A percentile compares a stretch with the other conserved stretches of the same genome.
phyloP scores from a whole-genome alignment of 768 basidiomycete species.

The Ramaria sp. region DNA sequence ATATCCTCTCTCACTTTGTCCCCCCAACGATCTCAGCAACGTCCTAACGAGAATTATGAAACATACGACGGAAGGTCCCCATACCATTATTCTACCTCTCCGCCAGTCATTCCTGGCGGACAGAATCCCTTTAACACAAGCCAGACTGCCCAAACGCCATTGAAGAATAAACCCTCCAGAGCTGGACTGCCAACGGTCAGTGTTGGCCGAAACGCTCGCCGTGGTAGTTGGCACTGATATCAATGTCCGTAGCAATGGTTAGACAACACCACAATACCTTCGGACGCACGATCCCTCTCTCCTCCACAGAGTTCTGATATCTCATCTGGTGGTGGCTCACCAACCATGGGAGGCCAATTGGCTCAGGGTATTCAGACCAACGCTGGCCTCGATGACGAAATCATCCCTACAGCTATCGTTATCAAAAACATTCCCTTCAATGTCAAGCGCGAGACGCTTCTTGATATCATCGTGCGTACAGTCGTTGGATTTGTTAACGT shows the following conservation, averaged over 20 bases:
- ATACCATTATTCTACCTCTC: conserved; percentile 65
- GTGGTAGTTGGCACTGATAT: conserved; percentile 8
- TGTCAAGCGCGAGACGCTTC: conserved; percentile 90
- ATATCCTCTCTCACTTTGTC: conserved; percentile 68
- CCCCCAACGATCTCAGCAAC: conserved; percentile 53
- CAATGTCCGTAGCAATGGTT: conserved; percentile 65
- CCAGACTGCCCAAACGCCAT: conserved; percentile 54
- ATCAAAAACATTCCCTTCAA: conserved; percentile 99
- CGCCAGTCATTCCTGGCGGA: conserved; percentile 36
- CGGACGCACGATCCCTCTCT: conserved; percentile 74
- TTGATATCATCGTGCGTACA: conserved; percentile 84
- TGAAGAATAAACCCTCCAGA: conserved; percentile 66
- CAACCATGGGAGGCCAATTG: conserved; percentile 35
- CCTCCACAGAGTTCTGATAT: conserved; percentile 84
- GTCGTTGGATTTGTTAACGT: conserved; percentile 6
- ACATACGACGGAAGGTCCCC: conserved; percentile 44
- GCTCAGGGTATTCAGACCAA: conserved; percentile 19
- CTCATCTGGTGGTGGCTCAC: conserved; percentile 79
- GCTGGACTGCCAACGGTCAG: conserved; percentile 65
- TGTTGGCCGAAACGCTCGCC: conserved; percentile 15
- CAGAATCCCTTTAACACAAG: conserved; percentile 38
- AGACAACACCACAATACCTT: conserved; percentile 38
- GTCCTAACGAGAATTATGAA: conserved; percentile 81
- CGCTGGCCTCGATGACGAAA: conserved; percentile 65
- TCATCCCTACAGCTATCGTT: conserved; percentile 98